These are phyloP conservation scores for Didymella exigua DNA, from an alignment of 2,329 filamentous ascomycete species.

Conservation along the genomic window DNA sequence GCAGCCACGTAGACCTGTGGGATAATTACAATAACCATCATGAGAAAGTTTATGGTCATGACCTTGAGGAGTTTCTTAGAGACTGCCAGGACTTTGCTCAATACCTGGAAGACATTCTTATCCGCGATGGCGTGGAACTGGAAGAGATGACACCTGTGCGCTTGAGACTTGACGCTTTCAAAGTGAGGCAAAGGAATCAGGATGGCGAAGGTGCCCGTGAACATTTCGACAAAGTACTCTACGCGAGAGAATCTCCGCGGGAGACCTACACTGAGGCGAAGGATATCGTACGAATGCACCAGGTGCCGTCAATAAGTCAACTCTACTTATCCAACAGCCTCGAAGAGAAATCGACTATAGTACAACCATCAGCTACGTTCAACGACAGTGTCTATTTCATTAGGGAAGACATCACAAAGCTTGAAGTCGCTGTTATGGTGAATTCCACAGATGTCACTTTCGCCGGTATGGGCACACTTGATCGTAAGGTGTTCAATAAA, in stretches of 20 bases:
- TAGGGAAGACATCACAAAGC: conserved; percentile 42
- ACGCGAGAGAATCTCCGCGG: conserved; percentile 31
- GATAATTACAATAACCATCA: conserved; percentile 33
- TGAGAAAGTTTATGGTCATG: conserved; percentile 20
- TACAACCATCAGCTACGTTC: conserved; percentile 28
- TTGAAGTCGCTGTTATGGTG: conserved; percentile 42
- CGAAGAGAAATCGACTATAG: conserved; percentile 30
- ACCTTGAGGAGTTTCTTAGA: conserved; percentile 25
- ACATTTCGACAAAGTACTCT: conserved; percentile 34
- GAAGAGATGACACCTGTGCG: conserved; percentile 32
- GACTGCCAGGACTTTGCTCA: conserved; percentile 33
- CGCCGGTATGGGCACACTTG: conserved; percentile 36
- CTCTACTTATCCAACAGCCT: conserved; percentile 37
- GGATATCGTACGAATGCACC: conserved; percentile 29
- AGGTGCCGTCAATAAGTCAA: conserved; percentile 34
- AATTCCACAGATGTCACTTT: conserved; percentile 40
- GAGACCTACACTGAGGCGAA: conserved; percentile 16
- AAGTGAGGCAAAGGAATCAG: conserved; percentile 23
- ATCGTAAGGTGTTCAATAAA: conserved; percentile 39
- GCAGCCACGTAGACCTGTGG: conserved; percentile 27
- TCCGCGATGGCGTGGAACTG: conserved; percentile 14
- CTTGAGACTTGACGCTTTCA: conserved; percentile 26
- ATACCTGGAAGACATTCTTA: conserved; percentile 27
- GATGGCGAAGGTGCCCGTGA: conserved; percentile 21
- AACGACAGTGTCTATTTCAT: conserved; percentile 39